A percentile compares a stretch with the other conserved stretches of the same genome.
phyloP scores from a whole-genome alignment of 352 stramenopile species.

The Peronospora tabacina region DNA sequence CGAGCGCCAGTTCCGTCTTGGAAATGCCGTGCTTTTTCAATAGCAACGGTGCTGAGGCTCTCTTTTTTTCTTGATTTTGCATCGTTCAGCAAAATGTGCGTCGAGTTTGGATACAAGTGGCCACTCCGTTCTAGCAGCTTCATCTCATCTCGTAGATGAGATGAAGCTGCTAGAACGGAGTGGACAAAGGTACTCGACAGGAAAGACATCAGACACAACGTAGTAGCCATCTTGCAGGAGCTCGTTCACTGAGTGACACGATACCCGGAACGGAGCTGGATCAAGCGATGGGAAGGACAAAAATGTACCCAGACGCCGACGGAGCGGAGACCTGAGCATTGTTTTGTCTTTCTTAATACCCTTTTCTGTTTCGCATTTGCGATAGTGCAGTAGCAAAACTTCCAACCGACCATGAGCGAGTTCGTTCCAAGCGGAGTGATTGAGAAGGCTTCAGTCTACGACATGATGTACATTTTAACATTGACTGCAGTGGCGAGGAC shows the following conservation, averaged over 20 bases:
- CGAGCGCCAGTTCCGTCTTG: slow-evolving; percentile 69
- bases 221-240: slow-evolving; percentile 49
- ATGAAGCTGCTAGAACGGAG: too few relatives aligned
- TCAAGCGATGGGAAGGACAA: slow-evolving; percentile 10
- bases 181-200: slow-evolving; percentile 33
- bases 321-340: slow-evolving; percentile 1
- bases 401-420: slow-evolving; percentile 8
- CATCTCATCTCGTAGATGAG: slow-evolving; percentile 55
- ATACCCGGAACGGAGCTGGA: slow-evolving; percentile 17
- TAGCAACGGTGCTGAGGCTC: slow-evolving; percentile 32
- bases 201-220: slow-evolving; percentile 46
- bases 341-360: background rate
- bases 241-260: slow-evolving; percentile 14
- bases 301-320: background rate
- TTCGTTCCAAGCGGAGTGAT: slow-evolving; percentile 44
- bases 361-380: slow-evolving; percentile 11
- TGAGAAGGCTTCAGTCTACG: slow-evolving; percentile 37
- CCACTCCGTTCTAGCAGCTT: slow-evolving; percentile 24
- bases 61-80: slow-evolving; percentile 1
- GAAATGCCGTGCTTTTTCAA: slow-evolving; percentile 75
- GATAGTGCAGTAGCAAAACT: slow-evolving; percentile 3
- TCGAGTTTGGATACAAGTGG: slow-evolving; percentile 72
- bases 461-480: slow-evolving; percentile 43
- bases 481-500: background rate
- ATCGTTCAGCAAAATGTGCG: slow-evolving; percentile 53